Evolutionary conservation across 1,284 basidiomycete species (phyloP), one percentile per base, ranked within the genome.

Genomic region (Anthracocystis setariae): DNA sequence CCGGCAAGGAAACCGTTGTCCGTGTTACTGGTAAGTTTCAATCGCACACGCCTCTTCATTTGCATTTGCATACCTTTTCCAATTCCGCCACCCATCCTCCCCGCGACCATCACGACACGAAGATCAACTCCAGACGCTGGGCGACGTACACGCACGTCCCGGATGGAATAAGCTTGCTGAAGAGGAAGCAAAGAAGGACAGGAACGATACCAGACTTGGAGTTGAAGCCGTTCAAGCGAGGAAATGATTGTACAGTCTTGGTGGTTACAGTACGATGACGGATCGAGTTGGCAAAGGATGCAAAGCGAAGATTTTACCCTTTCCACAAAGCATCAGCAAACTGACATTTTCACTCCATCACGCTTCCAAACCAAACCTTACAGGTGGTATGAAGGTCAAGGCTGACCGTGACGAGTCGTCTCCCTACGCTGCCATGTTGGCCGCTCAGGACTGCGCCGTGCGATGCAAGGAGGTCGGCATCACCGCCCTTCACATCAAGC

Each of bases 341-440:
- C 20, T 39, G 38, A 35, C 8, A 17, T 46, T 10, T 37, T 40
- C 21, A 25, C 24, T 18, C 18, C 23, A 40, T 53, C 12, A 18
- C 0, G 27, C 9, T 20, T 23, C 9, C 20, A 10, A 18, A 18
- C 21, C 13, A 10, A 24, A 33, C 35, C 10, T 29, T 8, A 51
- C 68, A 92, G 92, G 92, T 83, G 95, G 95, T 75, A 98, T 98
- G 96, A 98, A 98, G 88, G 95, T 98, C 87, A 98, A 98, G 88
- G 96, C 95, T 39, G 95, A 98, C 86, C 92, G 96, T 87, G 95
- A 98, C 87, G 95, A 98, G 88, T 98, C 94, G 50, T 98, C 95
- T 39, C 93, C 95, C 24, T 98, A 98, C 87, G 96, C 95, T 73
- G 96, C 96, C 84, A 98, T 98, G 95, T 88, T 98, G 86, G 95